Evolutionary conservation across 2,329 filamentous ascomycete species (phyloP), one percentile per base, ranked within the genome.

Genomic region (Ophiocordyceps unilateralis): DNA sequence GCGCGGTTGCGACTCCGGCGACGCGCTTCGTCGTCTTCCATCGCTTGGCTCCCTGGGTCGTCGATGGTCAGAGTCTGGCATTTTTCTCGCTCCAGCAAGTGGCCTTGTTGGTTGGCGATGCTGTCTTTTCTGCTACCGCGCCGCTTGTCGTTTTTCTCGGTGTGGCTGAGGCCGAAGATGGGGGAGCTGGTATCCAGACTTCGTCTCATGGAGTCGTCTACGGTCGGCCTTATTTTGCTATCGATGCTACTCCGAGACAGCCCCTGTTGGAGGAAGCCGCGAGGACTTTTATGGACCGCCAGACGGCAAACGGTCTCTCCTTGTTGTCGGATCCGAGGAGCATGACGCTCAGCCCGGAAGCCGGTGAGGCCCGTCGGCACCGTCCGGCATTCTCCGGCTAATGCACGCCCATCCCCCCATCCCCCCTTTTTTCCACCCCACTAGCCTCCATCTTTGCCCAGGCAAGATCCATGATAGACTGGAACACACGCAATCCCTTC

Each of bases 361-460:
- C 78, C 54, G 78, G 78, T 82, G 63, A 41, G 65, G 49, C 11
- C 21, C 14, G 22, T 37, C 14, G 14, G 15, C 30, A 10, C 17
- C 20, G 20, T 6, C 21, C 15, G 8, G 24, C 9, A 9, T 26
- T 19, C 9, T 14, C 11, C 22, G 17, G 15, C 38, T 38, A 26
- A 39, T 22, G 24, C 14, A 17, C 7, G 7, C 8, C 20, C 7
- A 10, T 21, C 37, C 10, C 7, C 20, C 21, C 17, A 5, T 39
- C 39, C 24, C 28, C 20, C 22, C 14, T n/a, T 9, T n/a, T n/a
- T 2, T 7, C 12, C 23, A 15, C 48, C n/a, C n/a, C n/a, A n/a
- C n/a, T n/a, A 91, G 91, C 88, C 46, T 86, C 88, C 41, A 83
- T 94, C 39, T 94, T 87, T 52, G 89, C 86, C 14, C 85, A 94